These are phyloP conservation scores for Castanea mollissima DNA, from an alignment of 306 rosid species.

Conservation along the genomic window DNA sequence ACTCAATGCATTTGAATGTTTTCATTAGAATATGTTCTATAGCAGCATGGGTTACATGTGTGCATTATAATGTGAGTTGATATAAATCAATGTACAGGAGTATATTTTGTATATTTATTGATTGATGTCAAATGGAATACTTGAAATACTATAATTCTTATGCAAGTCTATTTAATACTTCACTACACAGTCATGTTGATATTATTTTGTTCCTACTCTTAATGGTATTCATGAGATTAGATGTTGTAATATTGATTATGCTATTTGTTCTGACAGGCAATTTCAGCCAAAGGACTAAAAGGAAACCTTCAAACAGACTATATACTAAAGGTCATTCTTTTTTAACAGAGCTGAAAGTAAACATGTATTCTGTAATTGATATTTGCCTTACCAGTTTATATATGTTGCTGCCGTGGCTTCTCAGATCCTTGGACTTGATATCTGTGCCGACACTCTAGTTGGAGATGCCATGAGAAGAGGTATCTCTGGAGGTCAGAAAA, in stretches of 20 bases:
- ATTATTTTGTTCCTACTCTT: background rate
- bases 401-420: background rate
- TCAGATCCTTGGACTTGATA: conserved; percentile 51
- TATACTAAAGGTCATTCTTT: conserved; percentile 43
- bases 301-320: conserved; percentile 49
- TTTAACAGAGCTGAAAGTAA: background rate
- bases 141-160: background rate
- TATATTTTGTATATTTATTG: background rate
- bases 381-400: background rate
- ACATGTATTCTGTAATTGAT: background rate
- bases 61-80: background rate
- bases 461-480: conserved; percentile 54
- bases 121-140: background rate
- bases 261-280: conserved; percentile 29
- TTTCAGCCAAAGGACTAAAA: conserved; percentile 34
- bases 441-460: conserved; percentile 40
- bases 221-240: background rate
- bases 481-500: conserved; percentile 47
- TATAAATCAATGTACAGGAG: background rate
- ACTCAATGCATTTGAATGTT: background rate
- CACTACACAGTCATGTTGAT: background rate
- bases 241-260: background rate
- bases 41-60: background rate
- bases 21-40: background rate
- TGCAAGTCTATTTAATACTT: background rate